A percentile compares a stretch with the other conserved stretches of the same genome.
Conservation (phyloP, 139 green algal genomes). For the Micromonas pusilla region DNA sequence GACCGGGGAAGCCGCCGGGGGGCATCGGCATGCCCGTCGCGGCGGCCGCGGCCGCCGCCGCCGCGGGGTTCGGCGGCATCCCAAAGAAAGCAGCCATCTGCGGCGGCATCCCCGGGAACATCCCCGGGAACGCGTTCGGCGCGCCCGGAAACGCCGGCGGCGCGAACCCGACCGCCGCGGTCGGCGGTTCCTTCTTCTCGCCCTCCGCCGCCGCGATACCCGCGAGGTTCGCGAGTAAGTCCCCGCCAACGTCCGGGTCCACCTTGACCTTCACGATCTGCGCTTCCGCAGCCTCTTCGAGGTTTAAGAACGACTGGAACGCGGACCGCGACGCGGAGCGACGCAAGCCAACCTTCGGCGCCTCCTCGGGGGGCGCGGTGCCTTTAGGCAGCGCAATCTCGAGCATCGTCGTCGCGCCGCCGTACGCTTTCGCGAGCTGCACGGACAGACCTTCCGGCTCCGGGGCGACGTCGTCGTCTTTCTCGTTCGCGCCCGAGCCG, state of each 20-base stretch:
- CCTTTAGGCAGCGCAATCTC: not conserved
- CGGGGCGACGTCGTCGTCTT: not conserved
- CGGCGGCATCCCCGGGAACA: not conserved
- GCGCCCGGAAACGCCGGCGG: no score
- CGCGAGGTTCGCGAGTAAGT: not conserved
- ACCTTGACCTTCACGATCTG: no score
- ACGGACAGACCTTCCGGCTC: not conserved
- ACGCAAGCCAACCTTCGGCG: not conserved
- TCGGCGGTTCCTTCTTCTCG: not conserved
- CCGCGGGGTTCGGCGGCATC: not conserved
- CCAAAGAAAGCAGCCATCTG: no score
- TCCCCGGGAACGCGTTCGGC: not conserved
- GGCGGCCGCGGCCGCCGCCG: no score
- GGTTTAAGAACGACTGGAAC: slow-evolving; percentile 6
- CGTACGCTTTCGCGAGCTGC: not conserved
- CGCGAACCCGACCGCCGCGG: no score
- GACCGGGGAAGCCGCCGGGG: no score
- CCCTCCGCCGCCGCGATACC: not conserved
- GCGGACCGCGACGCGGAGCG: slow-evolving; percentile 11
- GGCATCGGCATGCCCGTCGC: not conserved
- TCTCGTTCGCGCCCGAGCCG: not conserved
- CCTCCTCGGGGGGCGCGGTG: not conserved
- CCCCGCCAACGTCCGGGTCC: no score
- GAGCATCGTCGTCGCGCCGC: slow-evolving; percentile 7
- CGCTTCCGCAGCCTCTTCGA: no score